These are phyloP conservation scores for Lodderomyces theae DNA, from an alignment of 1,139 yeast genomes.

Conservation along the genomic window DNA sequence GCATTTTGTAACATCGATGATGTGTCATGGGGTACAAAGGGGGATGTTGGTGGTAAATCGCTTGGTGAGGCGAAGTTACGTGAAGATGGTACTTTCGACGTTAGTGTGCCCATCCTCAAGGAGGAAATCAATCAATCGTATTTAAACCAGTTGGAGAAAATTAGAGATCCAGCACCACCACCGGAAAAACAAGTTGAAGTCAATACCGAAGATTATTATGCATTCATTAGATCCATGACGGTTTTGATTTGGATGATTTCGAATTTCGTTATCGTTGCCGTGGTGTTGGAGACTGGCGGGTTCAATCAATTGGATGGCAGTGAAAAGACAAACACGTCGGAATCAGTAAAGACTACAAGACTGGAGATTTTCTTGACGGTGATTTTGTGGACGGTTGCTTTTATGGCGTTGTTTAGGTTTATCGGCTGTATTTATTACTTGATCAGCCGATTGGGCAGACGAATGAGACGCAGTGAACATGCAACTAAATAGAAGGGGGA, in stretches of 20 bases:
- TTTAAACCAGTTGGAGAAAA: constrained; percentile 60
- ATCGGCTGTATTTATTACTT: constrained; percentile 66
- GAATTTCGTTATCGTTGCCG: constrained; percentile 67
- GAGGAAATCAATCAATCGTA: constrained; percentile 62
- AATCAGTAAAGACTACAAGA: constrained; percentile 24
- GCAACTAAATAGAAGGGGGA: constrained; percentile 13
- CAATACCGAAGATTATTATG: constrained; percentile 67
- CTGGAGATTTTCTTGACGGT: constrained; percentile 61
- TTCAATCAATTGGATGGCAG: constrained; percentile 35
- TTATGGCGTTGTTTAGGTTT: constrained; percentile 72
- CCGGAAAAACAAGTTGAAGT: constrained; percentile 35
- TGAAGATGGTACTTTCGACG: constrained; percentile 63
- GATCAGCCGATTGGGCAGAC: constrained; percentile 32
- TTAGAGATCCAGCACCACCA: constrained; percentile 40
- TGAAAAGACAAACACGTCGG: no score
- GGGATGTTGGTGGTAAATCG: constrained; percentile 44
- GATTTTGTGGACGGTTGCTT: constrained; percentile 77
- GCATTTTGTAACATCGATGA: constrained; percentile 53
- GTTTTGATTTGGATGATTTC: constrained; percentile 78
- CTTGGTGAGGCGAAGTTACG: constrained; percentile 60
- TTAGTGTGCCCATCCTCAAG: constrained; percentile 64
- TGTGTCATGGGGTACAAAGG: constrained; percentile 53
- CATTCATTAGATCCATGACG: constrained; percentile 75
- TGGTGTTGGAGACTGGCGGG: constrained; percentile 72
- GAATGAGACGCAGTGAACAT: constrained; percentile 22